Base-by-base conservation (phyloP, 2,329 filamentous ascomycete species). In the Fusarium oligoseptatum region DNA sequence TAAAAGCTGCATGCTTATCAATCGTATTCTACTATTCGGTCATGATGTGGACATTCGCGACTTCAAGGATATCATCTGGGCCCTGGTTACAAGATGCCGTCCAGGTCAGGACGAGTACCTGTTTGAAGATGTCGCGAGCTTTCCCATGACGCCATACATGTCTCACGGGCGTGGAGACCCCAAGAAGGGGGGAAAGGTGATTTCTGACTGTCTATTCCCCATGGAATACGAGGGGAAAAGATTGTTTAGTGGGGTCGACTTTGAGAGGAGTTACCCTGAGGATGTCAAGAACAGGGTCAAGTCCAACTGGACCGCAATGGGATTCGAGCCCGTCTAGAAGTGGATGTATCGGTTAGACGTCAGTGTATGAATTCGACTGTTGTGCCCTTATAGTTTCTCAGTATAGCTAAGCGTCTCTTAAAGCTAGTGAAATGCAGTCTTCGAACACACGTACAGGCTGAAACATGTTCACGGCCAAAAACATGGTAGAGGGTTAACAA, bases 31-130 rank as follows among this genome's bases (percentile, higher is more conserved):
- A 0, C 68, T 89, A 0, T 81, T 86, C 1, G 87, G 87, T 0
- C 83, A 87, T 1, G 87, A 89, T 55, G 85, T 89, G 64, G 84
- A 88, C 56, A 80, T 85, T 0, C 85, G 85, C 69, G 72, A 86
- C 43, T 80, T 80, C 48, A 84, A 84, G 39, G 85, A 88, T 39
- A 82, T 88, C 4, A 84, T 87, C 61, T 89, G 84, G 84, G 86
- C 87, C 0, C 87, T 85, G 65, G 81, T 79, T 6, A 88, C 87
- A 0, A 80, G 86, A 3, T 89, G 87, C 68, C 81, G 86, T 1
- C 86, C 86, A 0, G 79, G 77, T 0, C 72, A 77, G 4, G 86
- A 88, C 50, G 86, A 88, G 74, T 80, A 78, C 3, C 79, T 84
- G 61, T 88, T 82, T 63, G 83, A 87, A 14, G 83, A 88, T 36